These are phyloP conservation scores for Hamigera avellanea DNA, from an alignment of 495 filamentous ascomycete genomes.

Conservation along the genomic window DNA sequence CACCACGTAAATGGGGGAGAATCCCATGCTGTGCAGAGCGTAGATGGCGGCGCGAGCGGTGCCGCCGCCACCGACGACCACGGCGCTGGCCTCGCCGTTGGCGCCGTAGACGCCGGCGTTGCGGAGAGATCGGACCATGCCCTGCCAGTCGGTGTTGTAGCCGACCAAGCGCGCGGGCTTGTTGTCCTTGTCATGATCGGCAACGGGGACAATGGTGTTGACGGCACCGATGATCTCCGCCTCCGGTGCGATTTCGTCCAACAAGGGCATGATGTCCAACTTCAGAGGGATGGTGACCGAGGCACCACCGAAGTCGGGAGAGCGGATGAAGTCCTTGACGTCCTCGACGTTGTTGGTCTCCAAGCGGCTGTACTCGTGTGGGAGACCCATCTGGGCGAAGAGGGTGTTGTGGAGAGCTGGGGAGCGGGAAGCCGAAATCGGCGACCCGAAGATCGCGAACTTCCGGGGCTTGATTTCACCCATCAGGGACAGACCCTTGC, in stretches of 20 bases:
- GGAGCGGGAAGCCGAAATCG: slow-evolving; percentile 68
- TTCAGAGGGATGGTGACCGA: slow-evolving; percentile 96
- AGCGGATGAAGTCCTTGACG: slow-evolving; percentile 54
- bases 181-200: slow-evolving; percentile 10
- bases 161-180: slow-evolving; percentile 51
- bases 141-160: slow-evolving; percentile 94
- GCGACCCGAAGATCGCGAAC: slow-evolving; percentile 81
- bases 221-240: slow-evolving; percentile 82
- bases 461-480: slow-evolving; percentile 67
- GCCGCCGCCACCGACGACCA: slow-evolving; percentile 80
- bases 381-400: slow-evolving; percentile 68
- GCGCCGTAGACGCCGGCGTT: slow-evolving; percentile 48
- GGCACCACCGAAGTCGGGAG: slow-evolving; percentile 74
- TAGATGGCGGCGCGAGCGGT: slow-evolving; percentile 89
- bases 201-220: slow-evolving; percentile 72
- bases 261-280: slow-evolving; percentile 67
- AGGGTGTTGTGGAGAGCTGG: slow-evolving; percentile 84
- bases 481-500: slow-evolving; percentile 60
- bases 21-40: slow-evolving; percentile 73
- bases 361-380: slow-evolving; percentile 71
- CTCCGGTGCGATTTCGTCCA: slow-evolving; percentile 70
- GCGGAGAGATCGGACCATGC: slow-evolving; percentile 76
- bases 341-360: slow-evolving; percentile 62
- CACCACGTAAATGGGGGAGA: slow-evolving; percentile 74
- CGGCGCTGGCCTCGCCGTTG: slow-evolving; percentile 26